Evolutionary conservation across 2,329 filamentous ascomycete species (phyloP).

Genomic region (Colletotrichum siamense): DNA sequence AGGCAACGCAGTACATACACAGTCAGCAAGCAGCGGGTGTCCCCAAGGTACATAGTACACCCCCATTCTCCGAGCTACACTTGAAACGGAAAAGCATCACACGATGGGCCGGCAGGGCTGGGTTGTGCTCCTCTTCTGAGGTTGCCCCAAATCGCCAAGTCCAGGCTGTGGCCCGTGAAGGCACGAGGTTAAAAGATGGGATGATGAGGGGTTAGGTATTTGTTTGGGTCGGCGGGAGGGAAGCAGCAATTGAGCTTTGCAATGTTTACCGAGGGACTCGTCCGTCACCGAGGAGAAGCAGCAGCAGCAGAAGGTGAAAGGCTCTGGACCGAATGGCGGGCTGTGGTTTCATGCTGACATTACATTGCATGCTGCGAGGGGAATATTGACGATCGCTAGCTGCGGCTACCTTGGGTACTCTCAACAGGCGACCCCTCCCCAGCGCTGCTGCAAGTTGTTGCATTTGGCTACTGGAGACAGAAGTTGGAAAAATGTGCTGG

Average conservation of each 20-base stretch:
- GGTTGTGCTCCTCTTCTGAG: not conserved
- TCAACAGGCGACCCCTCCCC: not conserved
- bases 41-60: not conserved
- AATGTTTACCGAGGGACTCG: not conserved
- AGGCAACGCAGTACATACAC: not conserved
- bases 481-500: not conserved
- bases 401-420: not conserved
- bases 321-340: constrained; percentile 2
- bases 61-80: not conserved
- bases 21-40: not conserved
- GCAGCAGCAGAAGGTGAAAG: not conserved
- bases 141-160: constrained; percentile 9
- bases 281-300: not conserved
- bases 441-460: not conserved
- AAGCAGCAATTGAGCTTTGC: not conserved
- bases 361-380: constrained; percentile 11
- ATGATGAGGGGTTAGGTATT: not conserved
- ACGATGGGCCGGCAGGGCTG: not conserved
- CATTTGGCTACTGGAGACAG: not conserved
- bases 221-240: not conserved
- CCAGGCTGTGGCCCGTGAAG: not conserved
- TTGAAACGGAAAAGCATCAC: constrained; percentile 5
- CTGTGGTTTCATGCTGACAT: constrained; percentile 14
- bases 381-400: not conserved
- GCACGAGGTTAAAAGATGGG: constrained; percentile 1